These are phyloP conservation scores for Blastobotrys niveus DNA, from an alignment of 1,139 yeast species.

Conservation along the genomic window DNA sequence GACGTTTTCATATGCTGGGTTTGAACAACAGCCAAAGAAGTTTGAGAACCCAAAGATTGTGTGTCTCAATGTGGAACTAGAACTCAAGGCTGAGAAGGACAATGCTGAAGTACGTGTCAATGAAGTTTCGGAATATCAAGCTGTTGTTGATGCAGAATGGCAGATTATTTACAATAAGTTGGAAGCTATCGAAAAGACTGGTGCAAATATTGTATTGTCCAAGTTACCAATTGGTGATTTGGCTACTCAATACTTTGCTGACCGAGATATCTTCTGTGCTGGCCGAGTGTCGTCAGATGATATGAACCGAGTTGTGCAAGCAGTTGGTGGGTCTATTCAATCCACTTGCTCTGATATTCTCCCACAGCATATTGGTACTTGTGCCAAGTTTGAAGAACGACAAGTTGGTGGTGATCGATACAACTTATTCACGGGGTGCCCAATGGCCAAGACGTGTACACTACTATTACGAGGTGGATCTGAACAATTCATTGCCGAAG, in stretches of 20 bases:
- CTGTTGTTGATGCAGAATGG: slow-evolving; percentile 98
- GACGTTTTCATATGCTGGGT: slow-evolving; percentile 95
- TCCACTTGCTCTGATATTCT: slow-evolving; percentile 80
- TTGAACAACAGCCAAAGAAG: slow-evolving; percentile 94
- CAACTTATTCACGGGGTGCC: slow-evolving; percentile 88
- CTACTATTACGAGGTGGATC: slow-evolving; percentile 94
- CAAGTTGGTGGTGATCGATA: slow-evolving; percentile 96
- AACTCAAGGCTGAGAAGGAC: slow-evolving; percentile 95
- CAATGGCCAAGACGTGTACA: slow-evolving; percentile 90
- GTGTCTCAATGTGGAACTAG: slow-evolving; percentile 85
- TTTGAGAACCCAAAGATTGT: slow-evolving; percentile 77
- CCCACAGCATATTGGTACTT: slow-evolving; percentile 73
- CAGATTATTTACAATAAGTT: slow-evolving; percentile 81
- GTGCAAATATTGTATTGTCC: slow-evolving; percentile 89
- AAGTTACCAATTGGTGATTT: slow-evolving; percentile 96
- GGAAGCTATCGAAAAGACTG: slow-evolving; percentile 73
- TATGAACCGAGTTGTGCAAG: slow-evolving; percentile 85
- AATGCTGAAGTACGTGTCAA: slow-evolving; percentile 98
- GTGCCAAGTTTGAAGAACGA: slow-evolving; percentile 80
- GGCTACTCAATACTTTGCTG: slow-evolving; percentile 98
- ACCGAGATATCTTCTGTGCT: slow-evolving; percentile 92
- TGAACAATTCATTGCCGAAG: slow-evolving; percentile 97
- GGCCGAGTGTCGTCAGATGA: slow-evolving; percentile 89
- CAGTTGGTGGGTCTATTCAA: slow-evolving; percentile 90
- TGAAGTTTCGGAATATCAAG: slow-evolving; percentile 90